Base-by-base conservation (phyloP, 2,329 filamentous ascomycete genomes). In the Phialophora tarda region DNA sequence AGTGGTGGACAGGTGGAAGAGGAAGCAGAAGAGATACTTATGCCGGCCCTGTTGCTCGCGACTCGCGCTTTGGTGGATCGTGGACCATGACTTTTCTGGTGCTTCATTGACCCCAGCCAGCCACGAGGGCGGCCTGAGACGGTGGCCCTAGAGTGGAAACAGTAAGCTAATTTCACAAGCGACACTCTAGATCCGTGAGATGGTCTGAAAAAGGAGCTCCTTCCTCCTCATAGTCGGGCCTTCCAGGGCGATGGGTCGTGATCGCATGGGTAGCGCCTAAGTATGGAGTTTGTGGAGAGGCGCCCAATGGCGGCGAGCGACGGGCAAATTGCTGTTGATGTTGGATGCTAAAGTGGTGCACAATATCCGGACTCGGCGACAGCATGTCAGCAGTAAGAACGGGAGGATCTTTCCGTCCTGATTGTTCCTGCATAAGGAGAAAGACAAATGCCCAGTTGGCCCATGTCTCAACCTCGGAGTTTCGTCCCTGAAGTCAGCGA, bases 101-200 rank as follows among this genome's bases (percentile, higher is more conserved):
- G 57, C 56, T 54, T 28, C 26, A 44, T 26, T 41, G 24, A 51
- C 59, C 53, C 59, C 56, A 65, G 64, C 51, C 50, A 67, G 64
- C 67, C 67, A 69, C 67, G 64, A 65, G 67, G 64, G 64, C 59
- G 61, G 64, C 54, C 65, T 60, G 56, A 64, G 51, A 58, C 30
- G 30, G 34, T 51, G 58, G 53, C 26, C 21, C 38, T 48, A 61
- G 65, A 17, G 44, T 65, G 47, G 44, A 63, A 63, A 65, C 38
- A 56, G 63, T 53, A 65, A 60, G 66, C 62, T 63, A 68, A 68
- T 68, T 63, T 68, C 56, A 54, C 60, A 62, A 64, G 57, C 61
- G 65, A 64, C 10, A 23, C 58, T 56, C 38, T 57, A 41, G 53
- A 38, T 28, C 21, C 38, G 59, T 44, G 53, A 58, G 58, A 30